Percentiles rank a stretch among this genome's conserved stretches.
Conservation (phyloP, 1,284 basidiomycete genomes). For the Sanghuangporus weigelae region DNA sequence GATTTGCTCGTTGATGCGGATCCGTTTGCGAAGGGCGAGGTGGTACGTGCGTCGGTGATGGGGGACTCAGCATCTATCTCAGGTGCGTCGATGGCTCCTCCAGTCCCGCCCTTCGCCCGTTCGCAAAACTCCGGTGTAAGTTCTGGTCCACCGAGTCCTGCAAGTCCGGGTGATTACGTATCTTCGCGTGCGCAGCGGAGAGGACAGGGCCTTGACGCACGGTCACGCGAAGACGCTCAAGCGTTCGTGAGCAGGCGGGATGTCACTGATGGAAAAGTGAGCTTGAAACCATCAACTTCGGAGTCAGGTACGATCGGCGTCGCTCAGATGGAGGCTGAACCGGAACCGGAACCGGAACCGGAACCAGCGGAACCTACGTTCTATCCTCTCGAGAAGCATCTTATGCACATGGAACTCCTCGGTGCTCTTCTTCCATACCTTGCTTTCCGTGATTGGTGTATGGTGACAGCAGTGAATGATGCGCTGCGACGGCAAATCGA, state of each 20-base stretch:
- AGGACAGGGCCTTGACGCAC: constrained; percentile 37
- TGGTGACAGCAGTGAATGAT: constrained; percentile 50
- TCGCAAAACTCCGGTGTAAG: background rate
- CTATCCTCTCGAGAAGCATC: constrained; percentile 48
- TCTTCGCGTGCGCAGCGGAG: constrained; percentile 35
- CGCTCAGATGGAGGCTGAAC: constrained; percentile 1
- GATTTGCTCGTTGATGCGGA: constrained; percentile 39
- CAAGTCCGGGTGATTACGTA: constrained; percentile 33
- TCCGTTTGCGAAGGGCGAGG: constrained; percentile 51
- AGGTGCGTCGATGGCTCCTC: background rate
- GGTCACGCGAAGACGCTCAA: constrained; percentile 27
- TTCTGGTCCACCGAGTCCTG: constrained; percentile 1
- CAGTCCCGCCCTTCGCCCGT: constrained; percentile 3
- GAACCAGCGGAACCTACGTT: constrained; percentile 32
- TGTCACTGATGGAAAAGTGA: background rate
- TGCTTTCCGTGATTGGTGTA: constrained; percentile 63
- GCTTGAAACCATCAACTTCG: background rate
- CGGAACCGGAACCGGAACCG: constrained; percentile 24
- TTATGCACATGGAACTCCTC: constrained; percentile 46
- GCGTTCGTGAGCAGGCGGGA: constrained; percentile 17
- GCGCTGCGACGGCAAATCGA: constrained; percentile 44
- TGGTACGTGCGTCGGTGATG: constrained; percentile 33
- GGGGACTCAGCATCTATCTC: background rate
- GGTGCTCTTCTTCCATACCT: constrained; percentile 48
- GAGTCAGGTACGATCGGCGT: constrained; percentile 7